Conservation (phyloP, 2,329 filamentous ascomycete species). For the Cercospora brassicicola region DNA sequence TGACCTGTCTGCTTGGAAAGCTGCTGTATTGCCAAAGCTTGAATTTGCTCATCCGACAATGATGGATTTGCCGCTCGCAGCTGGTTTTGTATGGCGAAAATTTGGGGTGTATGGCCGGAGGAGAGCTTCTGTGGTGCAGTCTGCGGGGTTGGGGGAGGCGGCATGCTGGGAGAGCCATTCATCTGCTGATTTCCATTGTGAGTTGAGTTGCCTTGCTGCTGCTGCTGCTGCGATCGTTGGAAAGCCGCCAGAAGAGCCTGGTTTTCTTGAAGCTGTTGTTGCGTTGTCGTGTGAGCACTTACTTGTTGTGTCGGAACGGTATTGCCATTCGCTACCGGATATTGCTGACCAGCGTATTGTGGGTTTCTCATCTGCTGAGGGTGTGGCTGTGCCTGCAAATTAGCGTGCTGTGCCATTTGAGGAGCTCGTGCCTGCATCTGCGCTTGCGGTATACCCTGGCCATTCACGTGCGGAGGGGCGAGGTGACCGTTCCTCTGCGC, state of each 20-base stretch:
- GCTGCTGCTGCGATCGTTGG: constrained; percentile 28
- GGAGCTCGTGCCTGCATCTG: constrained; percentile 42
- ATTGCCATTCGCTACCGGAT: constrained; percentile 33
- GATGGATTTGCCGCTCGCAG: constrained; percentile 55
- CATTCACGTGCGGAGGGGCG: constrained; percentile 54
- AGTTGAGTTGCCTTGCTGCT: constrained; percentile 26
- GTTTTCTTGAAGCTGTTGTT: constrained; percentile 38
- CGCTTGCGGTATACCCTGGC: constrained; percentile 64
- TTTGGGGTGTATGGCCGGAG: constrained; percentile 56
- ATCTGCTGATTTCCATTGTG: constrained; percentile 30
- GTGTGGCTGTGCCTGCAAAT: constrained; percentile 31
- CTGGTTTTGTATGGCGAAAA: constrained; percentile 55
- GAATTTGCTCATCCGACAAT: constrained; percentile 56
- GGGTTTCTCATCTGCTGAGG: constrained; percentile 27
- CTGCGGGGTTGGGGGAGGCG: constrained; percentile 39
- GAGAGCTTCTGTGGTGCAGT: constrained; percentile 50
- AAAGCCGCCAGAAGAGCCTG: constrained; percentile 36
- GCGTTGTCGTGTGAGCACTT: constrained; percentile 35
- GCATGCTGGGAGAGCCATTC: constrained; percentile 41
- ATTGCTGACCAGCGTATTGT: constrained; percentile 35
- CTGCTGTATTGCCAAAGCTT: constrained; percentile 54
- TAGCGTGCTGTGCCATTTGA: constrained; percentile 24
- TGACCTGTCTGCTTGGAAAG: constrained; percentile 32
- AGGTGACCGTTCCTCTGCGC: constrained; percentile 51
- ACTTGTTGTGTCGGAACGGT: constrained; percentile 22